phyloP scores from a whole-genome alignment of 2,329 filamentous ascomycete genomes.

The Blumeriella jaapii region DNA sequence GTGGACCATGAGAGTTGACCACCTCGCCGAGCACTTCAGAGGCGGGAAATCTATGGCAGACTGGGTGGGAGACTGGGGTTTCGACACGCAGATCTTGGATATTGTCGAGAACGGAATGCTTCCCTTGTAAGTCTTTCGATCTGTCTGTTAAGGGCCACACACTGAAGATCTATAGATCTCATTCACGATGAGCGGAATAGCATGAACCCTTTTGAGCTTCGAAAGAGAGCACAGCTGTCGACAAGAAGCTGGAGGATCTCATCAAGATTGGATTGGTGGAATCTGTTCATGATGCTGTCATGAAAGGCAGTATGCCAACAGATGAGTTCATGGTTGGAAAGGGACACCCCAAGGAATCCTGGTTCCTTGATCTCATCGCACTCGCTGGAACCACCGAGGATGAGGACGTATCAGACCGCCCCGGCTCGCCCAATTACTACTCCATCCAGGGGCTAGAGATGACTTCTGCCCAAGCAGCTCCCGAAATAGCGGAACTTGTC shows the following conservation, averaged over 20 bases:
- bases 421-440: constrained; percentile 1
- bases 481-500: constrained; percentile 6
- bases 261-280: constrained; percentile 46
- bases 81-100: constrained; percentile 46
- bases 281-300: constrained; percentile 36
- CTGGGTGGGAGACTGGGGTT: constrained; percentile 62
- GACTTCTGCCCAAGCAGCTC: constrained; percentile 4
- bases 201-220: constrained; percentile 39
- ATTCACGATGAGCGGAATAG: constrained; percentile 52
- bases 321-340: constrained; percentile 34
- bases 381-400: constrained; percentile 27
- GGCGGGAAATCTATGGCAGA: constrained; percentile 54
- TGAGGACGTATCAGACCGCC: not conserved
- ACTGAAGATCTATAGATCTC: too few relatives aligned
- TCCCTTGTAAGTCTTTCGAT: too few relatives aligned
- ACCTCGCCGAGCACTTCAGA: constrained; percentile 58
- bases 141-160: too few relatives aligned
- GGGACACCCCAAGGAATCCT: constrained; percentile 31
- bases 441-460: constrained; percentile 11
- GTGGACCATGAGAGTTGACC: constrained; percentile 49
- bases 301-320: constrained; percentile 32
- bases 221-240: constrained; percentile 32
- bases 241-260: constrained; percentile 48
- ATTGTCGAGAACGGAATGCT: constrained; percentile 58
- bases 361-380: constrained; percentile 50